These are phyloP conservation scores for Aegilops umbellulata DNA, from an alignment of 176 grass and related monocot species.

Conservation along the genomic window DNA sequence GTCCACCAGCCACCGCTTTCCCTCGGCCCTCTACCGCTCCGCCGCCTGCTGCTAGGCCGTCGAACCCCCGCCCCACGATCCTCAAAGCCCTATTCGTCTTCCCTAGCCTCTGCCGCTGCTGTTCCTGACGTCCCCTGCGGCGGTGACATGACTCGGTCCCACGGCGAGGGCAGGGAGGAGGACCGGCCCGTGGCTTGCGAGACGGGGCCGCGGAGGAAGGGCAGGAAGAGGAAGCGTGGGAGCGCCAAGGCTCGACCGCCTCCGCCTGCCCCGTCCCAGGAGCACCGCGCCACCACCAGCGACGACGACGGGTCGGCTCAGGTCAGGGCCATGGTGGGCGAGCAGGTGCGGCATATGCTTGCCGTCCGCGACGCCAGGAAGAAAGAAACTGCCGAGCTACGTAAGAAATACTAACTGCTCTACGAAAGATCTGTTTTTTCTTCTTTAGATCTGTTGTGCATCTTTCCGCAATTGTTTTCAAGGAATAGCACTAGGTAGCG, in stretches of 20 bases:
- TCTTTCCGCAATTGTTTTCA: background rate
- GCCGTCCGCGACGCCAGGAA: background rate
- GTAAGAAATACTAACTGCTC: background rate
- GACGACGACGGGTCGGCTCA: background rate
- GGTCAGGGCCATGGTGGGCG: background rate
- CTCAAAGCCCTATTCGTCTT: background rate
- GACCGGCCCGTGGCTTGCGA: background rate
- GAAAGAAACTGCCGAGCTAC: background rate
- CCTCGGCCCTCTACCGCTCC: background rate
- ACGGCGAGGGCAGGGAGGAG: background rate
- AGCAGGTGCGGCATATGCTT: background rate
- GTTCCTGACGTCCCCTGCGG: background rate
- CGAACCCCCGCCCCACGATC: background rate
- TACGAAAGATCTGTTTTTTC: background rate
- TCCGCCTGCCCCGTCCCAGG: background rate
- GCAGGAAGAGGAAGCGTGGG: background rate
- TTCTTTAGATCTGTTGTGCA: background rate
- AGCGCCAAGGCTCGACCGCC: background rate
- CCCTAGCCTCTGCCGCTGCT: background rate
- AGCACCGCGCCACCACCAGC: background rate
- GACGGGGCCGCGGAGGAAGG: background rate
- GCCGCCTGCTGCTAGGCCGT: background rate
- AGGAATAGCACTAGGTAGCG: background rate
- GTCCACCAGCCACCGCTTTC: background rate
- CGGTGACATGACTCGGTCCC: background rate